Evolutionary conservation across 306 rosid species (phyloP).

Genomic region (cucumber (Cucumis sativus)): Cucumber_9930_V3 NC_026656.2:16107501-16108000

Average conservation of each 20-base stretch:
- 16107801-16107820: background rate
- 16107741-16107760: background rate
- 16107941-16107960: background rate
- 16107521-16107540: slow-evolving; percentile 90
- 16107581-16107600: slow-evolving; percentile 74
- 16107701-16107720: background rate
- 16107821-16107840: background rate
- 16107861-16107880: background rate
- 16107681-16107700: background rate
- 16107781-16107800: background rate
- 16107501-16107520: slow-evolving; percentile 99
- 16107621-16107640: slow-evolving; percentile 48
- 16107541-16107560: slow-evolving; percentile 98
- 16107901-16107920: background rate
- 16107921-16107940: background rate
- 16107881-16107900: background rate
- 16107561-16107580: slow-evolving; percentile 96
- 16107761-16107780: background rate
- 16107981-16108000: slow-evolving; percentile 98
- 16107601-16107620: slow-evolving; percentile 96
- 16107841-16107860: background rate
- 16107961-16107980: slow-evolving; percentile 62
- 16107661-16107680: background rate
- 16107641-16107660: slow-evolving; percentile 9
- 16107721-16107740: background rate